phyloP scores from a whole-genome alignment of 1,284 basidiomycete genomes.

The Apiotrichum montevideense region DNA sequence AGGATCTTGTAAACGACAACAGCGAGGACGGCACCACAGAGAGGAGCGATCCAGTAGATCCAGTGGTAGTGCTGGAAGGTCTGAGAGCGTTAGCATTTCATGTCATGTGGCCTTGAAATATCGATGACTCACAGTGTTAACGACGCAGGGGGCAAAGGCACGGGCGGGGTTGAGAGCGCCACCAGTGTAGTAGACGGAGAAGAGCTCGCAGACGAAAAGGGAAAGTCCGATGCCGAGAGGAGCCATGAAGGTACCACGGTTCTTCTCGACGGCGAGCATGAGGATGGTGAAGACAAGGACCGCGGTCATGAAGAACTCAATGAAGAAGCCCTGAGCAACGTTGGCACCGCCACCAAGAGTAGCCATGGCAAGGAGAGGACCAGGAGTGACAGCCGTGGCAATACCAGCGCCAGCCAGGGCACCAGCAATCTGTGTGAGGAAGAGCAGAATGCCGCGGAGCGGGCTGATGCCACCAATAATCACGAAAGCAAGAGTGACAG shows the following conservation, averaged over 20 bases:
- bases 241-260: conserved; percentile 51
- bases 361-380: conserved; percentile 40
- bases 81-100: not conserved
- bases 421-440: conserved; percentile 47
- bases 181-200: conserved; percentile 47
- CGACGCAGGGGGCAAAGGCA: conserved; percentile 46
- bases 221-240: conserved; percentile 52
- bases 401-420: conserved; percentile 49
- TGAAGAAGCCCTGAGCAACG: conserved; percentile 36
- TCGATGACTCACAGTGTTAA: conserved; percentile 10
- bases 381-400: conserved; percentile 45
- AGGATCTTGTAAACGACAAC: conserved; percentile 46
- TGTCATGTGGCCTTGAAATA: not conserved
- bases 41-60: conserved; percentile 47
- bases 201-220: conserved; percentile 49
- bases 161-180: conserved; percentile 46
- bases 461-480: conserved; percentile 47
- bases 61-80: conserved; percentile 40
- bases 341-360: conserved; percentile 40
- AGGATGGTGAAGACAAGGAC: conserved; percentile 46
- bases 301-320: conserved; percentile 50
- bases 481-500: conserved; percentile 48
- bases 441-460: conserved; percentile 43
- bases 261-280: conserved; percentile 51
- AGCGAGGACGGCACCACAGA: conserved; percentile 38